These are phyloP conservation scores for Lactifluus subvellereus DNA, from an alignment of 768 basidiomycete genomes.

Conservation along the genomic window DNA sequence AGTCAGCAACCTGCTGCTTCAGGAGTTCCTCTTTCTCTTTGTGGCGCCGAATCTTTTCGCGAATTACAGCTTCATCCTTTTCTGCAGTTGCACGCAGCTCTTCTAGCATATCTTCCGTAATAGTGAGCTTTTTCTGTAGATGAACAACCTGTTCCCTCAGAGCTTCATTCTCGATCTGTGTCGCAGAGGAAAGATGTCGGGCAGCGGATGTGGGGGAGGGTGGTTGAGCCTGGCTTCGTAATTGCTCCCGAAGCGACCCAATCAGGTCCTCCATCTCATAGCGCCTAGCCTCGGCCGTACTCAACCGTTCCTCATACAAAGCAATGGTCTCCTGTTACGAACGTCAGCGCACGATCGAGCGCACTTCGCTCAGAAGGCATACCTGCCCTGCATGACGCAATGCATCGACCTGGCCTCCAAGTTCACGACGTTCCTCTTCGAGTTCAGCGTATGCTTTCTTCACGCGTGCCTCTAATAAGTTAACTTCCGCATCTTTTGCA, in stretches of 20 bases:
- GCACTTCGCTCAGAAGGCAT: slow-evolving; percentile 22
- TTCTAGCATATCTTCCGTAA: slow-evolving; percentile 81
- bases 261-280: slow-evolving; percentile 74
- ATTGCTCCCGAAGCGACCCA: slow-evolving; percentile 50
- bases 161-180: slow-evolving; percentile 92
- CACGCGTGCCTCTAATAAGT: slow-evolving; percentile 44
- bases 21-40: slow-evolving; percentile 69
- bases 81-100: slow-evolving; percentile 67
- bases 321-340: slow-evolving; percentile 79
- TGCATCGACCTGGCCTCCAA: slow-evolving; percentile 73
- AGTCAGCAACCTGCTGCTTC: slow-evolving; percentile 63
- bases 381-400: slow-evolving; percentile 87
- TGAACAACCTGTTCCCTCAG: slow-evolving; percentile 87
- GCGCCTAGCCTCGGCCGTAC: slow-evolving; percentile 58
- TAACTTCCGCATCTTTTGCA: slow-evolving; percentile 58
- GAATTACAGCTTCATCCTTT: slow-evolving; percentile 59
- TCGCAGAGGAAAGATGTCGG: slow-evolving; percentile 55
- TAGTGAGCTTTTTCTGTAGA: slow-evolving; percentile 67
- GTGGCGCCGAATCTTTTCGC: slow-evolving; percentile 57
- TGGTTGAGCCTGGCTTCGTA: slow-evolving; percentile 31
- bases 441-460: slow-evolving; percentile 42
- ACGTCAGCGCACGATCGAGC: slow-evolving; percentile 8
- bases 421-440: slow-evolving; percentile 57
- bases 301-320: slow-evolving; percentile 86
- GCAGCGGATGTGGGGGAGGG: slow-evolving; percentile 34